phyloP scores from a whole-genome alignment of 1,284 basidiomycete species.

The Mycosarcoma maydis region DNA sequence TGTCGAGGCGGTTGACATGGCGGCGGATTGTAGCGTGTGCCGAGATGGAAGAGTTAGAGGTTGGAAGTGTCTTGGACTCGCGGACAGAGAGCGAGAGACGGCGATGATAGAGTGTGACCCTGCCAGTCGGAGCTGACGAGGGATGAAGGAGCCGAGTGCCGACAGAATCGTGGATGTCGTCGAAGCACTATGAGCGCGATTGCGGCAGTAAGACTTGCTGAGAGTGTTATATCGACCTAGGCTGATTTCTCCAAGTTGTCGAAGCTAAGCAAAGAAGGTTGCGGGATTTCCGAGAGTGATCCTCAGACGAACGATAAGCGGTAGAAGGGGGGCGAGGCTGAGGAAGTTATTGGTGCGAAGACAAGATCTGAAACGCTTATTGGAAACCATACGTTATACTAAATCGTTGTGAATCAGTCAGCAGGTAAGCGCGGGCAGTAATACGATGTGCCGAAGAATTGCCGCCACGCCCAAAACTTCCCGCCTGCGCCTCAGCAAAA shows the following conservation, averaged over 20 bases:
- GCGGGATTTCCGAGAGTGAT: too few species aligned
- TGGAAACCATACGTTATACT: not conserved
- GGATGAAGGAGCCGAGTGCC: conserved; percentile 17
- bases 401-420: conserved; percentile 1
- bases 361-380: not conserved
- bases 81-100: not conserved
- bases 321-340: too few species aligned
- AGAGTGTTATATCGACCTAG: too few species aligned
- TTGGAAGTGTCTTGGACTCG: conserved; percentile 7
- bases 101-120: conserved; percentile 16
- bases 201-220: too few species aligned
- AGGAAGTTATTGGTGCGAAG: not conserved
- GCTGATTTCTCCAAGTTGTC: too few species aligned
- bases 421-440: conserved; percentile 5
- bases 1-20: conserved; percentile 25
- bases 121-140: conserved; percentile 38
- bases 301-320: too few species aligned
- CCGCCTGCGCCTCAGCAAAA: too few species aligned
- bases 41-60: conserved; percentile 6
- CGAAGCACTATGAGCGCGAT: too few species aligned
- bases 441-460: conserved; percentile 24
- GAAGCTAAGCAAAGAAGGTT: too few species aligned
- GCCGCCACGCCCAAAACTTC: not conserved
- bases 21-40: conserved; percentile 1
- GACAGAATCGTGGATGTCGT: conserved; percentile 36